phyloP scores from a whole-genome alignment of 2,329 filamentous ascomycete species.

The Pseudocercospora fijiensis region DNA sequence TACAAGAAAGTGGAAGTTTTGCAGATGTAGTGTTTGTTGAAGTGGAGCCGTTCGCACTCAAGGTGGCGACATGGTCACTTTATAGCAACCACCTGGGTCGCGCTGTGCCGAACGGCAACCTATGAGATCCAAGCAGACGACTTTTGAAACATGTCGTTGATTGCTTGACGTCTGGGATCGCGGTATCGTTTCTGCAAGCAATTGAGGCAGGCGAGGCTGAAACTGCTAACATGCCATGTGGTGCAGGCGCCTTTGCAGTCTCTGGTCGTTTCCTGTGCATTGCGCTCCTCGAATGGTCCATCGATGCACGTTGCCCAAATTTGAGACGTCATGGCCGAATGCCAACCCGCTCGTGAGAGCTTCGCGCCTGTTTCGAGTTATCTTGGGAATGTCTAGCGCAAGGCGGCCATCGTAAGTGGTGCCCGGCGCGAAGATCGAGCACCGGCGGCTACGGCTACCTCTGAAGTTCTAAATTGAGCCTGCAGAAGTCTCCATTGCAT shows the following conservation, averaged over 20 bases:
- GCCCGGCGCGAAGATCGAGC: constrained; percentile 24
- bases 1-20: constrained; percentile 17
- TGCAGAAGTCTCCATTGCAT: background rate
- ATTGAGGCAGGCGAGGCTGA: constrained; percentile 23
- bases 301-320: constrained; percentile 23
- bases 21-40: constrained; percentile 7
- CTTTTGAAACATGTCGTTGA: constrained; percentile 24
- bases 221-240: constrained; percentile 18
- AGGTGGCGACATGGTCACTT: constrained; percentile 18
- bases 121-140: constrained; percentile 10
- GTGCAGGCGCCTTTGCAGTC: constrained; percentile 25
- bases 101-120: constrained; percentile 1
- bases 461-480: constrained; percentile 11
- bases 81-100: constrained; percentile 22
- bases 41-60: constrained; percentile 4
- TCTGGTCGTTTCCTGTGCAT: background rate
- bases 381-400: constrained; percentile 17
- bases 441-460: constrained; percentile 24
- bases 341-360: constrained; percentile 22
- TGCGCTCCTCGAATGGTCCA: constrained; percentile 23
- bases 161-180: constrained; percentile 14
- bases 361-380: constrained; percentile 37
- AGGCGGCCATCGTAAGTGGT: constrained; percentile 5
- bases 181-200: constrained; percentile 11
- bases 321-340: constrained; percentile 24